Base-by-base conservation (phyloP, 2,329 filamentous ascomycete species). In the Fusarium transvaalense region DNA sequence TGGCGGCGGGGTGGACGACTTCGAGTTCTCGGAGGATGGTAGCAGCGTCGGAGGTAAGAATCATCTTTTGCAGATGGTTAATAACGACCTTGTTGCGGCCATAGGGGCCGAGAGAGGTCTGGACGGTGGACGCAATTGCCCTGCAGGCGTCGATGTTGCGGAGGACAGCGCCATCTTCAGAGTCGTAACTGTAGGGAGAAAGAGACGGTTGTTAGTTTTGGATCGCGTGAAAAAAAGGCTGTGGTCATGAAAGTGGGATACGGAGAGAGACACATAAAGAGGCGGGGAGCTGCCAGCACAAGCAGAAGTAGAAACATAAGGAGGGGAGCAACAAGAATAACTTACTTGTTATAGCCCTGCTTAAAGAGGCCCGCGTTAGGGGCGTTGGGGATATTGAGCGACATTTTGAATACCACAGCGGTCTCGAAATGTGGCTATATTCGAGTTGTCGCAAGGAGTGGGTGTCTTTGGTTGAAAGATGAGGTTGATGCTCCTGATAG, bases 1-100 rank as follows among this genome's bases (percentile, higher is more conserved):
- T 99, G 52, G 96, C 97, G 60, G 96, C 96, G 67, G 97, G 96
- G 84, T 99, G 96, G 58, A 99, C 94, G 68, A 99, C 96, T 77
- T 99, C 96, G 80, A 99, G 89, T 84, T 99, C 97, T 77, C 94
- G 91, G 74, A 99, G 88, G 78, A 99, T 99, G 42, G 96, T 98
- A 71, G 96, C 96, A 71, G 96, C 96, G 78, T 99, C 96, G 64
- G 94, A 98, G 74, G 97, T 99, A 71, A 99, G 86, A 75, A 97
- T 97, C 96, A 99, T 97, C 87, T 99, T 99, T 82, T 97, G 93
- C 68, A 99, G 87, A 84, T 99, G 97, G 86, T 99, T 99, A 86
- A 99, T 98, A 84, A 99, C 93, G 78, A 99, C 94, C 86, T 99
- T 99, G 87, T 99, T 99, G 82, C 96, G 92, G 77, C 96, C 96